Evolutionary conservation across 2,329 filamentous ascomycete genomes (phyloP).

Genomic region (Sphaerulina musiva): DNA sequence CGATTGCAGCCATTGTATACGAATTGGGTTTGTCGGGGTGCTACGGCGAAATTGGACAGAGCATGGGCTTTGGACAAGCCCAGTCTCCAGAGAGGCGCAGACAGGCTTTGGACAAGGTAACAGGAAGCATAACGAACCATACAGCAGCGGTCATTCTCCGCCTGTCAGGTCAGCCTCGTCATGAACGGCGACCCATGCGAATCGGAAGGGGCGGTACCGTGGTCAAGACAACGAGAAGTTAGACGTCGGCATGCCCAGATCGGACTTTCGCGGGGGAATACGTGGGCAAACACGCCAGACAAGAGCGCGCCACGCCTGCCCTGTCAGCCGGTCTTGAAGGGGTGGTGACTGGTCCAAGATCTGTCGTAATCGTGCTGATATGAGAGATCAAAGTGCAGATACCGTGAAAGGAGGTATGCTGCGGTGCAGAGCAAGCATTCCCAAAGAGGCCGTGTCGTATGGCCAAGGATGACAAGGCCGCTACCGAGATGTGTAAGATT

Average conservation of each 20-base stretch:
- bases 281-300: neutral
- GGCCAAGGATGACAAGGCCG: too few relatives aligned
- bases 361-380: too few relatives aligned
- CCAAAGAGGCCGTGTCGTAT: too few relatives aligned
- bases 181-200: constrained; percentile 1
- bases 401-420: too few relatives aligned
- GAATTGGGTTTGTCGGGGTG: neutral
- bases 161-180: neutral
- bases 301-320: neutral
- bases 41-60: constrained; percentile 1
- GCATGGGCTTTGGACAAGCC: constrained; percentile 1
- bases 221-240: neutral
- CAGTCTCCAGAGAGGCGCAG: neutral
- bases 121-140: neutral
- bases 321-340: neutral
- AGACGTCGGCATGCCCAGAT: neutral
- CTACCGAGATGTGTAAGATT: too few relatives aligned
- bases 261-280: neutral
- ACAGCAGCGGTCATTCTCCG: constrained; percentile 1
- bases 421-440: too few relatives aligned
- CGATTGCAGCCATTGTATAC: constrained; percentile 2
- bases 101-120: neutral
- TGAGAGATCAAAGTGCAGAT: too few relatives aligned
- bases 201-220: constrained; percentile 2
- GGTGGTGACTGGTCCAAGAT: neutral